Evolutionary conservation across 2,329 filamentous ascomycete genomes (phyloP).

Genomic region (Penicillium sp.): DNA sequence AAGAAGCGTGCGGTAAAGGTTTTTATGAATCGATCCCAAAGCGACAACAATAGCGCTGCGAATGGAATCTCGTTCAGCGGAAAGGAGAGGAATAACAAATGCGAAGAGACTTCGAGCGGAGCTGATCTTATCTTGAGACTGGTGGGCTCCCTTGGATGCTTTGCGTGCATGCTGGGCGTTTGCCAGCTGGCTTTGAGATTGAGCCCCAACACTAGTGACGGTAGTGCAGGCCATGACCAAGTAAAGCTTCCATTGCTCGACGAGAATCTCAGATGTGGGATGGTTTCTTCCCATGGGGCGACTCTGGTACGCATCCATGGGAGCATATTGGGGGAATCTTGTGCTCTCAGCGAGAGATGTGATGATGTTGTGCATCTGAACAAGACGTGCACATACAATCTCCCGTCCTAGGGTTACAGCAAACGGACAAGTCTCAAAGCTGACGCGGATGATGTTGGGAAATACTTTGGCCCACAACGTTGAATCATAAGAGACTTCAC

Average conservation of each 20-base stretch:
- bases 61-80: conserved; percentile 74
- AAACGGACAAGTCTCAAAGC: conserved; percentile 86
- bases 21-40: conserved; percentile 90
- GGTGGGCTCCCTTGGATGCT: conserved; percentile 65
- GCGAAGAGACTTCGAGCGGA: conserved; percentile 88
- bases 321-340: conserved; percentile 48
- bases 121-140: conserved; percentile 73
- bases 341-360: conserved; percentile 72
- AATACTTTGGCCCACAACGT: conserved; percentile 98
- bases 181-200: conserved; percentile 57
- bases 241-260: conserved; percentile 98
- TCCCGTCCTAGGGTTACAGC: conserved; percentile 88
- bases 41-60: conserved; percentile 87
- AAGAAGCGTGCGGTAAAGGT: conserved; percentile 85
- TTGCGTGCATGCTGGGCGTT: conserved; percentile 76
- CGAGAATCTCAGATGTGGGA: conserved; percentile 76
- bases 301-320: conserved; percentile 36
- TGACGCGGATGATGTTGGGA: conserved; percentile 86
- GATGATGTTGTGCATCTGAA: conserved; percentile 89
- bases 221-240: conserved; percentile 97
- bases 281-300: conserved; percentile 51
- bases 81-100: conserved; percentile 82
- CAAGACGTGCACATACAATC: conserved; percentile 83
- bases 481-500: conserved; percentile 89
- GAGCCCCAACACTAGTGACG: conserved; percentile 74